Evolutionary conservation across 495 filamentous ascomycete species (phyloP), one percentile per base, ranked within the genome.

Genomic region (Chaetomium cochliodes): DNA sequence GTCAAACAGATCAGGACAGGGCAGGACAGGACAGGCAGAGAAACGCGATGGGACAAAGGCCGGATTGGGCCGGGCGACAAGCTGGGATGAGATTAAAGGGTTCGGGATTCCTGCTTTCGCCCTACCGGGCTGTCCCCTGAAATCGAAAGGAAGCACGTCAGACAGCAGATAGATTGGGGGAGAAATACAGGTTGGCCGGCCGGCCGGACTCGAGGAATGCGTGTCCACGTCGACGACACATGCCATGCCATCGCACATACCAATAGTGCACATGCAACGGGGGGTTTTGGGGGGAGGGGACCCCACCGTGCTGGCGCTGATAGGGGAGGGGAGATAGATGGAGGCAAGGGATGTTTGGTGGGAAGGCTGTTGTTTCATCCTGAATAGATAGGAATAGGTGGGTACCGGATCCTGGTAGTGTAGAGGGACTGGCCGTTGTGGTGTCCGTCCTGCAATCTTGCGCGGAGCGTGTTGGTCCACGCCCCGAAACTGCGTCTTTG

Each of bases 61-160:
- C 28, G 28, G 33, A 37, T 37, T 47, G 44, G n/a, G 44, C 18
- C 16, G 18, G 16, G 18, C 6, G 49, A 26, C n/a, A n/a, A 44
- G 41, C 41, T 16, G 49, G 28, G 49, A 26, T 5, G 49, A 51
- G 23, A 51, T 51, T 51, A 44, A 51, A 39, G 28, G 25, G 25
- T 33, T 25, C 26, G 26, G n/a, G 73, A 76, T 13, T 47, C 28
- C 42, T 33, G 12, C 39, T 30, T 30, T 49, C 16, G 51, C 51
- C 51, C 26, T 55, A 46, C 60, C 60, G 26, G 60, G 50, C 37
- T 41, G 39, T n/a, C 16, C 58, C 58, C 44, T 49, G 50, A 55
- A 52, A 30, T 3, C 6, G 28, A 2, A 23, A 9, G 28, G 28
- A 30, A 51, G 11, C 22, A 15, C n/a, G 7, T 37, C 33, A 26